Evolutionary conservation across 140 eudicot genomes (phyloP).

Genomic region (Anethum foeniculum): DNA sequence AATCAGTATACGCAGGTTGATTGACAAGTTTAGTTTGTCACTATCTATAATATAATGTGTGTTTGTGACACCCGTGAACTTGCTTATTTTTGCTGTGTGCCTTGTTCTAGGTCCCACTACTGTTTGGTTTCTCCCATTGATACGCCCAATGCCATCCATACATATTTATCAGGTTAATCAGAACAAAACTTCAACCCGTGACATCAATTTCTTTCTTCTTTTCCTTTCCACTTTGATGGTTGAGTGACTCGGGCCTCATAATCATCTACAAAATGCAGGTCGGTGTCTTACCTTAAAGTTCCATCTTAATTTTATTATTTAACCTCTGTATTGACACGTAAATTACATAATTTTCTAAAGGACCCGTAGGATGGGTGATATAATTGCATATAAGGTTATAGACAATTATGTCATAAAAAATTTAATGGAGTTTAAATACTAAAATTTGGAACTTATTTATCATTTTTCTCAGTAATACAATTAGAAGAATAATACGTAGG

Average conservation of each 20-base stretch:
- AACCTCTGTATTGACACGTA: too few species aligned
- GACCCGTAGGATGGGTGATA: too few species aligned
- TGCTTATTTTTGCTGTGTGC: not conserved
- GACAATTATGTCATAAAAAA: too few species aligned
- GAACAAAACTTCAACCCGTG: conserved; percentile 9
- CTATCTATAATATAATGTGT: not conserved
- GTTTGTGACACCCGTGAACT: conserved; percentile 10
- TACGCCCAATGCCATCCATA: conserved; percentile 16
- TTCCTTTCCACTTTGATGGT: not conserved
- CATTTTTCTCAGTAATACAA: too few species aligned
- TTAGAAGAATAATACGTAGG: not conserved
- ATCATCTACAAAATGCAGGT: not conserved
- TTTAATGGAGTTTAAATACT: too few species aligned
- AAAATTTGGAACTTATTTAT: too few species aligned
- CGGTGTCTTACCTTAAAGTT: not conserved
- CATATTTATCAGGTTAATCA: not conserved
- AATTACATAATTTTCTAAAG: too few species aligned
- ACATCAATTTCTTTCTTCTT: not conserved
- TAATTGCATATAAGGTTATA: too few species aligned
- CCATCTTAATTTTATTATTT: too few species aligned
- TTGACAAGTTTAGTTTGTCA: conserved; percentile 8
- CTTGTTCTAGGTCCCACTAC: conserved; percentile 2
- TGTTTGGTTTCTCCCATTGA: conserved; percentile 7
- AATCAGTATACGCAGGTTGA: not conserved
- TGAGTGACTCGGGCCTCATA: not conserved